Evolutionary conservation across 108 stramenopile genomes (phyloP).

Genomic region (Skeletonema grethae): DNA sequence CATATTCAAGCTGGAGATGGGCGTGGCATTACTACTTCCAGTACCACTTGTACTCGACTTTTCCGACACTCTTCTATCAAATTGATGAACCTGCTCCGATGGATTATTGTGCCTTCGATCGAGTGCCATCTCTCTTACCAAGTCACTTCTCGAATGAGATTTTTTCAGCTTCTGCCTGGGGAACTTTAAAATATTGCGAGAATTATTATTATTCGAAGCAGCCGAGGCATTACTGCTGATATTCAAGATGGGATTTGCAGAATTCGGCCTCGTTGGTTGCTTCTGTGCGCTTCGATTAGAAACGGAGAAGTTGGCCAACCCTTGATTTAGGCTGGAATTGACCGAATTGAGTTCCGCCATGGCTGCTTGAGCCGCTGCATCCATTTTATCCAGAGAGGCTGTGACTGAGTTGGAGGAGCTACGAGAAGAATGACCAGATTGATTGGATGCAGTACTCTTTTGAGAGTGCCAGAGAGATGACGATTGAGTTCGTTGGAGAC

Average conservation of each 20-base stretch:
- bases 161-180: conserved; percentile 7
- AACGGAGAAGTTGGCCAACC: not conserved
- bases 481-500: conserved; percentile 1
- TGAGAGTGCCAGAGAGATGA: conserved; percentile 1
- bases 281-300: conserved; percentile 1
- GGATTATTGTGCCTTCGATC: conserved; percentile 5
- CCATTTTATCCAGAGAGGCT: conserved; percentile 1
- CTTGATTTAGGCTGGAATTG: conserved; percentile 1
- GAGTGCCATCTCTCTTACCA: conserved; percentile 27
- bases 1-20: not conserved
- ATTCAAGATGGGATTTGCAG: not conserved
- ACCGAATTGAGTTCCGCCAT: not conserved
- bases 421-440: not conserved
- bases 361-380: conserved; percentile 1
- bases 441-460: not conserved
- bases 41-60: not conserved
- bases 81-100: not conserved
- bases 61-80: not conserved
- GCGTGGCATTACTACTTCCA: not conserved
- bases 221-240: not conserved
- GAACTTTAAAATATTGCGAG: conserved; percentile 8
- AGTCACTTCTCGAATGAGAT: conserved; percentile 16
- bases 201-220: not conserved
- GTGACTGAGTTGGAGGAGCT: conserved; percentile 2
- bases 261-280: not conserved